Conservation (phyloP, 2,329 filamentous ascomycete genomes). For the Neofusicoccum parvum region DNA sequence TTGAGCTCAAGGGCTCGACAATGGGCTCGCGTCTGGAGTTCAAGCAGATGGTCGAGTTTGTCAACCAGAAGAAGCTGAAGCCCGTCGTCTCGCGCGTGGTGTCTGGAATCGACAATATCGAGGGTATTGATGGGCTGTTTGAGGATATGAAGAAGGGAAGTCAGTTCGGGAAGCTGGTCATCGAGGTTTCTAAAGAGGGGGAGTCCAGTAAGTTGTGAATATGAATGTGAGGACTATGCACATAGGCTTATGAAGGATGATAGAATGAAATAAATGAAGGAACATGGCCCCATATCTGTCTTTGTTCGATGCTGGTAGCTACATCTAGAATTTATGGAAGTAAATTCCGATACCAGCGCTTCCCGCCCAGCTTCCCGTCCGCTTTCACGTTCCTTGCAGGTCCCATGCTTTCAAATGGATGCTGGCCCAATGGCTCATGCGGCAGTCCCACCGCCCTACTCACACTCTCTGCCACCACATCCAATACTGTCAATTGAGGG, state of each 20-base stretch:
- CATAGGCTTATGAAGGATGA: slow-evolving; percentile 5
- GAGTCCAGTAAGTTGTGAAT: slow-evolving; percentile 37
- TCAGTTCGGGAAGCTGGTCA: slow-evolving; percentile 87
- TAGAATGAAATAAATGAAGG: slow-evolving; percentile 4
- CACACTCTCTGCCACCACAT: too few relatives aligned
- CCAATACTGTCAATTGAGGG: too few relatives aligned
- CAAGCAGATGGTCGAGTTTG: slow-evolving; percentile 84
- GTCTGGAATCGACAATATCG: slow-evolving; percentile 72
- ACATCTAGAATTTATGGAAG: too few relatives aligned
- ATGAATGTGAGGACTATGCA: background rate
- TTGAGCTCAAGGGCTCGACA: slow-evolving; percentile 82
- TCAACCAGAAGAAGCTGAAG: slow-evolving; percentile 69
- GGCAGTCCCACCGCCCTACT: too few relatives aligned
- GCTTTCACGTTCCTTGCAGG: too few relatives aligned
- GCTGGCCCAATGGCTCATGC: too few relatives aligned
- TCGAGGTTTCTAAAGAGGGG: slow-evolving; percentile 30
- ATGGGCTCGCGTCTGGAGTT: slow-evolving; percentile 94
- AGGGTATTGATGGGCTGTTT: slow-evolving; percentile 81
- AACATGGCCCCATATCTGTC: too few relatives aligned
- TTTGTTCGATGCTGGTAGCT: too few relatives aligned
- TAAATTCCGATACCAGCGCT: too few relatives aligned
- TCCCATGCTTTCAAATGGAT: too few relatives aligned
- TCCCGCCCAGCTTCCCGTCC: too few relatives aligned
- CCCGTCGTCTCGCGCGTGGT: slow-evolving; percentile 77
- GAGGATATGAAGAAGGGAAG: slow-evolving; percentile 82